Conservation (phyloP, 768 basidiomycete species). For the Auriscalpium microsporum region DNA sequence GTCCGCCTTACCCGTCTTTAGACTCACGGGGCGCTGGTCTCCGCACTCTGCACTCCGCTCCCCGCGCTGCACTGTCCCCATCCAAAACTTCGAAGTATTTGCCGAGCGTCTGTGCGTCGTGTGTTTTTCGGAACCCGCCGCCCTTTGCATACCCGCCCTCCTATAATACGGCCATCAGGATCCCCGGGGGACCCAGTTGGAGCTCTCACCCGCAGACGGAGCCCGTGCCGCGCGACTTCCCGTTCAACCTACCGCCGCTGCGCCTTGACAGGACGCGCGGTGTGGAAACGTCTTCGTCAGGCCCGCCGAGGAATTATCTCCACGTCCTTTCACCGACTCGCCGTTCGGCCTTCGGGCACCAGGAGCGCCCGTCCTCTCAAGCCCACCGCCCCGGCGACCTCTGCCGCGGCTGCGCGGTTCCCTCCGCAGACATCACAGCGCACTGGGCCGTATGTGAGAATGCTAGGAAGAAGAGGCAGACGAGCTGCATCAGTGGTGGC, state of each 20-base stretch:
- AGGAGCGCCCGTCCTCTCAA: background rate
- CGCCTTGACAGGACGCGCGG: background rate
- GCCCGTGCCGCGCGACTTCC: background rate
- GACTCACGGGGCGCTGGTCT: no score
- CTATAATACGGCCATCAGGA: background rate
- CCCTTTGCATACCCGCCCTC: background rate
- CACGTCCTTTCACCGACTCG: background rate
- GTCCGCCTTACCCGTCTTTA: no score
- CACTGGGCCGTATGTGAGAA: background rate
- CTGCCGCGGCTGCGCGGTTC: constrained; percentile 4
- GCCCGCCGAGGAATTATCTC: background rate
- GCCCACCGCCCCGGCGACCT: background rate
- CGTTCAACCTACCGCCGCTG: background rate
- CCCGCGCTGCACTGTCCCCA: no score
- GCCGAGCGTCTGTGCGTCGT: no score
- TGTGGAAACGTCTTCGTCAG: background rate
- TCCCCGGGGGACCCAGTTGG: background rate
- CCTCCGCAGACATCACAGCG: background rate
- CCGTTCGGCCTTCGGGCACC: constrained; percentile 1
- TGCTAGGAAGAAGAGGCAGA: no score
- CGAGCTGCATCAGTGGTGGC: no score
- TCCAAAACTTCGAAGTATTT: no score
- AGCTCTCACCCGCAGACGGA: background rate
- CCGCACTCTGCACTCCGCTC: no score
- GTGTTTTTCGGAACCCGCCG: background rate